phyloP scores from a whole-genome alignment of 2,329 filamentous ascomycete species.

The Leptographium procerum region DNA sequence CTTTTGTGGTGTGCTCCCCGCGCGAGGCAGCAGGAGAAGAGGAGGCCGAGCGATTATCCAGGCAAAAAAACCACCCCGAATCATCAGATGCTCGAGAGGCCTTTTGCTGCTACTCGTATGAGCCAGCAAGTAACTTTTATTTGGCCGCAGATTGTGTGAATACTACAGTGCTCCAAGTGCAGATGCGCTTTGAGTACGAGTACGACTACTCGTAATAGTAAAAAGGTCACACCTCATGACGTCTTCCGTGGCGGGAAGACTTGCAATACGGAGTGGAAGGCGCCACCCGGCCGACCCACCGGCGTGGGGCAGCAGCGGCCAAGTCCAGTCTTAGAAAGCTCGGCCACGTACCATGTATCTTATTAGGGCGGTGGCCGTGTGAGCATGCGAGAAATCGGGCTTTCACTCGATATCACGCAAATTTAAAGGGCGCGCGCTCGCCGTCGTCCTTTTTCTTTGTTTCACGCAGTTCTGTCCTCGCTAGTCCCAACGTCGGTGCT shows the following conservation, averaged over 20 bases:
- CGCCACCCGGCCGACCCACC: not conserved
- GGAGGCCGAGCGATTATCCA: not conserved
- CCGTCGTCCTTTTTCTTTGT: not conserved
- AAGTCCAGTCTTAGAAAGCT: not conserved
- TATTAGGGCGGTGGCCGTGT: too few species aligned
- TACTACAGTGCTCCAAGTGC: too few species aligned
- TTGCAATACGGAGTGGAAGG: not conserved
- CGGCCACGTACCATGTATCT: too few species aligned
- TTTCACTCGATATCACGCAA: not conserved
- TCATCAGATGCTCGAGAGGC: not conserved
- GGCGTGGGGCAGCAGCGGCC: not conserved
- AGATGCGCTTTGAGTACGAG: not conserved
- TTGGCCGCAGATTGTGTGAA: too few species aligned
- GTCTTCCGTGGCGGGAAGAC: not conserved
- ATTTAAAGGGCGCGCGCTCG: not conserved
- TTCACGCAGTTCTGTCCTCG: not conserved
- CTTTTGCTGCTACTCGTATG: too few species aligned
- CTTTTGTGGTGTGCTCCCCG: not conserved
- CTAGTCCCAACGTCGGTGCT: too few species aligned
- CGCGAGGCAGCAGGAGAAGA: not conserved
- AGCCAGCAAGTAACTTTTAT: not conserved
- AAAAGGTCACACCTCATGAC: not conserved
- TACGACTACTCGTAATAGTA: not conserved
- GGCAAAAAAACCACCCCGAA: not conserved
- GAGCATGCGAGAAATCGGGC: not conserved